Evolutionary conservation across 495 filamentous ascomycete species (phyloP).

Genomic region (Apiosordaria backusii): DNA sequence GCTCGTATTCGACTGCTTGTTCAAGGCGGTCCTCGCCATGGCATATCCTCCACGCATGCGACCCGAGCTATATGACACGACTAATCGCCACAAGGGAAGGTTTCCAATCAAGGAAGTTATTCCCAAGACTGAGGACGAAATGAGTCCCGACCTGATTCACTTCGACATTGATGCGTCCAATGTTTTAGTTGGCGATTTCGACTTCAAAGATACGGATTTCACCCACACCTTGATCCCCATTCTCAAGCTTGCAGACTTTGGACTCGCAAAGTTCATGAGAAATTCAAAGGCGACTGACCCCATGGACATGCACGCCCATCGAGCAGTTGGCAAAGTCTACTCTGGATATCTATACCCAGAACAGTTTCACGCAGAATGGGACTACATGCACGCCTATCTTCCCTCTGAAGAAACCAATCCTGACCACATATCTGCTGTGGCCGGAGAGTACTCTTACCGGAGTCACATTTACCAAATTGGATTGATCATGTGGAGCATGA

Average conservation of each 20-base stretch:
- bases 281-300: background rate
- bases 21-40: background rate
- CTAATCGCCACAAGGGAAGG: background rate
- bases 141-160: background rate
- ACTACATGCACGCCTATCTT: background rate
- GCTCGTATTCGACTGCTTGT: background rate
- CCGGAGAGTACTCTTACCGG: background rate
- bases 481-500: background rate
- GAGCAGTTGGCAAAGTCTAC: background rate
- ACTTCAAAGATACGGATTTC: background rate
- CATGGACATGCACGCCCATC: background rate
- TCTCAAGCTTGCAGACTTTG: background rate
- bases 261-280: background rate
- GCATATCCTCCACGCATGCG: background rate
- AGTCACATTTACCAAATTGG: background rate
- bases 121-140: background rate
- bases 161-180: background rate
- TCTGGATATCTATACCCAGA: background rate
- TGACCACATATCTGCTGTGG: background rate
- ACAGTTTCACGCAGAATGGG: background rate
- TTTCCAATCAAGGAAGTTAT: background rate
- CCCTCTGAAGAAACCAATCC: background rate
- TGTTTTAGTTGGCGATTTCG: background rate
- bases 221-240: background rate
- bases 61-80: background rate